Evolutionary conservation across 345 rosid genomes (phyloP).

Genomic region (Melaleuca quinquenervia): DNA sequence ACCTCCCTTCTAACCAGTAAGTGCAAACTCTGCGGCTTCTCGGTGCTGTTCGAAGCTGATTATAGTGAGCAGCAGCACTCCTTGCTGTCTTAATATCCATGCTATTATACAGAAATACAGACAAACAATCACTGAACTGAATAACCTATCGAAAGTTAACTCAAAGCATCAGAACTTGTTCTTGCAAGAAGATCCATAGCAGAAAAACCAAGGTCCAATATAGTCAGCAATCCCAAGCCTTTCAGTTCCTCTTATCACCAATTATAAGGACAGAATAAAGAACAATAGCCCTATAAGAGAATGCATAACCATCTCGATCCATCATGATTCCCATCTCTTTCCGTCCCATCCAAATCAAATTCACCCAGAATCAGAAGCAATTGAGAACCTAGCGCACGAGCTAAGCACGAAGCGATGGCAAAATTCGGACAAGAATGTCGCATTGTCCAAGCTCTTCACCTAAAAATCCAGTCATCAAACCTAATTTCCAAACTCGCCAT

Average conservation of each 20-base stretch:
- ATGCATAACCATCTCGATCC: too few species aligned
- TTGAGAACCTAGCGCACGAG: too few species aligned
- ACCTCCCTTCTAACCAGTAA: conserved; percentile 10
- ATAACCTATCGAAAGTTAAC: neutral
- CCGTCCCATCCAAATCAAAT: too few species aligned
- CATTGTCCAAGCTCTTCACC: too few species aligned
- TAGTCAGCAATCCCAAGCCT: too few species aligned
- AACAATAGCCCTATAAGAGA: neutral
- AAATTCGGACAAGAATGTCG: too few species aligned
- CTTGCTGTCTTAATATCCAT: neutral
- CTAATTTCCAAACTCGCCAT: neutral
- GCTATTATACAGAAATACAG: neutral
- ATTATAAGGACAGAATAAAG: too few species aligned
- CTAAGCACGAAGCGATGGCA: neutral
- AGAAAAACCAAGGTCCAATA: too few species aligned
- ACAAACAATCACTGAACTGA: neutral
- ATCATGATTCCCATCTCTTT: too few species aligned
- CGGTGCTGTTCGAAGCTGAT: neutral
- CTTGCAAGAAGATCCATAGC: neutral
- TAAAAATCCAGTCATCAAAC: too few species aligned
- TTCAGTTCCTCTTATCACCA: too few species aligned
- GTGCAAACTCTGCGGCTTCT: neutral
- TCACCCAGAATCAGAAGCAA: too few species aligned
- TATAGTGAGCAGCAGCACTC: neutral
- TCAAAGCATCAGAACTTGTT: neutral